Percentiles rank a stretch among this genome's conserved stretches.
phyloP scores from a whole-genome alignment of 2,329 filamentous ascomycete genomes.

The Neurospora sp. region DNA sequence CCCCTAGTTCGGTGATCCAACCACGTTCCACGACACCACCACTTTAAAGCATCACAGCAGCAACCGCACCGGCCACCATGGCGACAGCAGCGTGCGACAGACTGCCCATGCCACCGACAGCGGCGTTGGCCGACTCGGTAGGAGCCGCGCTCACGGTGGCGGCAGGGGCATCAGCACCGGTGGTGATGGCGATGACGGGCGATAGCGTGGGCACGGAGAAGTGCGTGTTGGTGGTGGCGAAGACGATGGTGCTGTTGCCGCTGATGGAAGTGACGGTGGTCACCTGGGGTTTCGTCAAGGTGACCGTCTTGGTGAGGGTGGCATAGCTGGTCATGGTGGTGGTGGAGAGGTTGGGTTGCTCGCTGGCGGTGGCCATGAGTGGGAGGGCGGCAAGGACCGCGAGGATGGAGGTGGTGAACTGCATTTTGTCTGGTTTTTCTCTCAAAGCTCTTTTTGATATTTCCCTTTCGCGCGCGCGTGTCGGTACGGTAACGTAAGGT shows the following conservation, averaged over 20 bases:
- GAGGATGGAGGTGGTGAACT: slow-evolving; percentile 24
- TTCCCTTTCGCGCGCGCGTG: background rate
- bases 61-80: slow-evolving; percentile 40
- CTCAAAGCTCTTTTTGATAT: background rate
- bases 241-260: slow-evolving; percentile 23
- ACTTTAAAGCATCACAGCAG: slow-evolving; percentile 40
- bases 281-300: slow-evolving; percentile 24
- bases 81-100: slow-evolving; percentile 32
- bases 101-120: slow-evolving; percentile 12
- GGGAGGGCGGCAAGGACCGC: slow-evolving; percentile 36
- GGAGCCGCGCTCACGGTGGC: slow-evolving; percentile 27
- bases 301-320: slow-evolving; percentile 38
- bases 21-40: background rate
- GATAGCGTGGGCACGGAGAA: slow-evolving; percentile 17
- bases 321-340: slow-evolving; percentile 40
- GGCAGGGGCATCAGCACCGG: slow-evolving; percentile 22
- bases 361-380: slow-evolving; percentile 39
- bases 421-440: slow-evolving; percentile 24
- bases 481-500: background rate
- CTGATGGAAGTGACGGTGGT: slow-evolving; percentile 27
- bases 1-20: background rate
- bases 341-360: slow-evolving; percentile 28
- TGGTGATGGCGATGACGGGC: slow-evolving; percentile 14
- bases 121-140: slow-evolving; percentile 31
- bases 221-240: slow-evolving; percentile 20